These are phyloP conservation scores for Hypoxylon sp. DNA, from an alignment of 2,329 filamentous ascomycete genomes.

Conservation along the genomic window DNA sequence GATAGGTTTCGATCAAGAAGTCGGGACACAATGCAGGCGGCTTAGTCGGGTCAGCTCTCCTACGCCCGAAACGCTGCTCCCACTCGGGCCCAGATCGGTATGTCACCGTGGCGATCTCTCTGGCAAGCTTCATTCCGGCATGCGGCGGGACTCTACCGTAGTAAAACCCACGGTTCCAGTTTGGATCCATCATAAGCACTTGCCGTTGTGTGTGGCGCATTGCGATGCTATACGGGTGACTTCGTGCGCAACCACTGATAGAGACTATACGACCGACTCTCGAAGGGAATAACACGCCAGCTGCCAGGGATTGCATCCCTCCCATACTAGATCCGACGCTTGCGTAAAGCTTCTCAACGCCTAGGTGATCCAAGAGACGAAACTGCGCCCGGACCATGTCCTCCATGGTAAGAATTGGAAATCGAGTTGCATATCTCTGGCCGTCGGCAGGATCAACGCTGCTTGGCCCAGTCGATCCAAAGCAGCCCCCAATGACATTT, in stretches of 20 bases:
- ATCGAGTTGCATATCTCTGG: slow-evolving; percentile 89
- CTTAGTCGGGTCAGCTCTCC: slow-evolving; percentile 85
- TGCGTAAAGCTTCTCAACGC: slow-evolving; percentile 84
- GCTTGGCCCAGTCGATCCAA: slow-evolving; percentile 91
- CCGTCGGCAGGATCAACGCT: slow-evolving; percentile 90
- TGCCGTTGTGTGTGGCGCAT: slow-evolving; percentile 98
- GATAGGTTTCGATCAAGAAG: slow-evolving; percentile 97
- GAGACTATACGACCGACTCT: slow-evolving; percentile 85
- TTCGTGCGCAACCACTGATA: slow-evolving; percentile 93
- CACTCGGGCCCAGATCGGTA: slow-evolving; percentile 97
- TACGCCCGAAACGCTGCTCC: slow-evolving; percentile 92
- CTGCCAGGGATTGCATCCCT: slow-evolving; percentile 95
- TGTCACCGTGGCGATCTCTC: slow-evolving; percentile 97
- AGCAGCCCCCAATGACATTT: slow-evolving; percentile 95
- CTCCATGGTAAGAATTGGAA: slow-evolving; percentile 94
- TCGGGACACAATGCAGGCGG: slow-evolving; percentile 96
- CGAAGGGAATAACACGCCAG: slow-evolving; percentile 84
- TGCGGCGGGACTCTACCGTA: slow-evolving; percentile 90
- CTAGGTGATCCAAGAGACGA: slow-evolving; percentile 82
- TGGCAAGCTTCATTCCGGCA: slow-evolving; percentile 95
- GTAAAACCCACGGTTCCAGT: slow-evolving; percentile 96
- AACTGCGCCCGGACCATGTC: slow-evolving; percentile 99
- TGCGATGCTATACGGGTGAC: slow-evolving; percentile 97
- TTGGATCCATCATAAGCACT: slow-evolving; percentile 98
- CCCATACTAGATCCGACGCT: slow-evolving; percentile 98